Base-by-base conservation (phyloP, 345 rosid genomes). In the Gossypium herbaceum region DNA sequence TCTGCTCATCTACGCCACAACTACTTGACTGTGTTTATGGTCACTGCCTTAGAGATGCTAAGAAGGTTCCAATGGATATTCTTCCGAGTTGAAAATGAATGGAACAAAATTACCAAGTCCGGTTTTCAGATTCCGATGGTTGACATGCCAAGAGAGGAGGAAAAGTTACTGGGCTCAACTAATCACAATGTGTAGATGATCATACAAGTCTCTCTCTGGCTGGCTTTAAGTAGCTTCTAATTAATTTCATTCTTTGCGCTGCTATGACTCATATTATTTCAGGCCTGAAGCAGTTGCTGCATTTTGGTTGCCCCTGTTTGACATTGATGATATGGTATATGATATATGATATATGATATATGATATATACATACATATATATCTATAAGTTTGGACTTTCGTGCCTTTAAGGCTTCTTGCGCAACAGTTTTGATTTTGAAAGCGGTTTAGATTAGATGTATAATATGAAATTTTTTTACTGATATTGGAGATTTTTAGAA, bases 1-100 rank as follows among this genome's bases (percentile, higher is more conserved):
- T 93, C 99, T 2, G 97, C 98, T 57, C 98, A 93, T 88, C 91
- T 93, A 71, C 93, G 97, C 57, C 98, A 92, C 73, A 93, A 96
- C 73, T 89, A 96, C 82, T 83, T 90, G 44, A 96, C 94, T 0
- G 84, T 91, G 63, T 96, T 96, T 73, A 43, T 87, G 29, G 72
- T 93, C 12, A 79, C 88, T 0, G 82, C 87, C 12, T 74, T 95
- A 85, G 99, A 95, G 87, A 91, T 93, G 76, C 72, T 93, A 68
- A 86, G 97, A 60, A 85, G 99, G 4, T 92, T 93, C 81, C 99
- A 92, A 44, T 96, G 98, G 98, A 79, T 89, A 50, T 93, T 96
- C 78, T 96, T 96, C 82, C 91, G 97, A n/a, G 97, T 96, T 44
- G 99, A 96, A 80, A 96, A 92, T 25, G 99, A 93, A 65, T 93